Evolutionary conservation across 192 early-diverging fungal genomes (phyloP), one percentile per base, ranked within the genome.

Genomic region (Cetraspora pellucida): DNA sequence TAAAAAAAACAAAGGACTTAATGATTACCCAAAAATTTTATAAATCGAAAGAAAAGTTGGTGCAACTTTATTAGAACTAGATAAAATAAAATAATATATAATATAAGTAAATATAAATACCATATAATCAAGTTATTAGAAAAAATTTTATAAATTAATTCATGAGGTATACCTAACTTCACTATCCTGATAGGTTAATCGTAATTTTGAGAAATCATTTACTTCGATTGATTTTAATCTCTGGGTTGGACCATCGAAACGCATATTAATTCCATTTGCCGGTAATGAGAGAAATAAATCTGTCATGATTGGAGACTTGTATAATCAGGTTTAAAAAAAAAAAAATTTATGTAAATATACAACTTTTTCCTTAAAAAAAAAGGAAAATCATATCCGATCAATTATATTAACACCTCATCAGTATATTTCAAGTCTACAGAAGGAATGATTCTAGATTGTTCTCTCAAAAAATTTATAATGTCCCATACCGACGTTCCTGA

Each of bases 21-120:
- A 49, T 37, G n/a, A 7, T 67, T 82, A 89, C 87, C 93, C 93
- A 85, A 94, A 92, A 10, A 88, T 78, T 72, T 88, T 88, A 82
- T 93, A 91, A 19, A 92, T 88, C 1, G 86, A 72, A 13, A 89
- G 68, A 74, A 89, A 93, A 9, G 91, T 94, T 2, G 93, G 89
- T 3, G 90, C 80, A 8, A 85, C 82, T 75, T 88, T 89, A 44
- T 76, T 81, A 0, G 90, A 93, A 66, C 89, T 89, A n/a, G 72
- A 19, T 74, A n/a, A 37, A 58, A 60, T n/a, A 44, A 54, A n/a
- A n/a, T n/a, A n/a, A 64, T 13, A 37, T 9, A 14, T 72, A 10
- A 52, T 45, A 57, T 37, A 37, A 79, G n/a, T 73, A 16, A 30
- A 67, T 3, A 3, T 44, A n/a, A 47, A 50, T 45, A 43, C 21